phyloP scores from a whole-genome alignment of 2,329 filamentous ascomycete genomes.

The Emmonsia crescens region DNA sequence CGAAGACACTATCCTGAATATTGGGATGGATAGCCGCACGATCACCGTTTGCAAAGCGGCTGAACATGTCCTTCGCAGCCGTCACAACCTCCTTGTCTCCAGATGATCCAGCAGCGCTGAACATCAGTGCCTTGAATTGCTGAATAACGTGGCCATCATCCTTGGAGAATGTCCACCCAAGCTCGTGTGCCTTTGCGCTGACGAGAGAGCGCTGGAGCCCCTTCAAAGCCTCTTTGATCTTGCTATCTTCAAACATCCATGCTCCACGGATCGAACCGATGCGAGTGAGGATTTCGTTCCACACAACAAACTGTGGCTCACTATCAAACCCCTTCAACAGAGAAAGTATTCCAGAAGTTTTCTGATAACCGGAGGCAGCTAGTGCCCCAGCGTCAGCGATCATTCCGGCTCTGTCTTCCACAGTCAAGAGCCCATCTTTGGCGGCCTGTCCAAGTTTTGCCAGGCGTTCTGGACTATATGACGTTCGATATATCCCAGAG shows the following conservation, averaged over 20 bases:
- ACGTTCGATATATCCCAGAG: conserved; percentile 82
- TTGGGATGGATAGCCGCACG: conserved; percentile 79
- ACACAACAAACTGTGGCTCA: conserved; percentile 84
- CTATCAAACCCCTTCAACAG: conserved; percentile 71
- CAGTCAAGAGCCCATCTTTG: conserved; percentile 65
- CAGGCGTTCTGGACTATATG: conserved; percentile 72
- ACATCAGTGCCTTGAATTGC: conserved; percentile 89
- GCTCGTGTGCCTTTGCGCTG: conserved; percentile 67
- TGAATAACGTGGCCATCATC: conserved; percentile 80
- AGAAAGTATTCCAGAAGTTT: conserved; percentile 78
- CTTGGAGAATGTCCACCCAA: conserved; percentile 81
- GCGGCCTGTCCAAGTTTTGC: conserved; percentile 80
- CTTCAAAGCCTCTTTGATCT: conserved; percentile 62
- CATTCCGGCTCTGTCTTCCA: conserved; percentile 91
- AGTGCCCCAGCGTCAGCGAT: conserved; percentile 85
- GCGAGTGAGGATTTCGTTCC: conserved; percentile 79
- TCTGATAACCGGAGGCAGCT: conserved; percentile 82
- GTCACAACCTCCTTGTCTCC: conserved; percentile 69
- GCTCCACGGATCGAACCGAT: conserved; percentile 68
- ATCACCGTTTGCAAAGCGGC: conserved; percentile 71
- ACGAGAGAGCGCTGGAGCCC: conserved; percentile 71
- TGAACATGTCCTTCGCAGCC: conserved; percentile 82
- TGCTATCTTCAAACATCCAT: conserved; percentile 78
- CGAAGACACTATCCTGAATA: conserved; percentile 75
- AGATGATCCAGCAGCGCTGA: conserved; percentile 67